Percentiles rank a stretch among this genome's conserved stretches.
These are phyloP conservation scores for Excoecaria agallocha DNA, from an alignment of 345 rosid species.

Conservation along the genomic window DNA sequence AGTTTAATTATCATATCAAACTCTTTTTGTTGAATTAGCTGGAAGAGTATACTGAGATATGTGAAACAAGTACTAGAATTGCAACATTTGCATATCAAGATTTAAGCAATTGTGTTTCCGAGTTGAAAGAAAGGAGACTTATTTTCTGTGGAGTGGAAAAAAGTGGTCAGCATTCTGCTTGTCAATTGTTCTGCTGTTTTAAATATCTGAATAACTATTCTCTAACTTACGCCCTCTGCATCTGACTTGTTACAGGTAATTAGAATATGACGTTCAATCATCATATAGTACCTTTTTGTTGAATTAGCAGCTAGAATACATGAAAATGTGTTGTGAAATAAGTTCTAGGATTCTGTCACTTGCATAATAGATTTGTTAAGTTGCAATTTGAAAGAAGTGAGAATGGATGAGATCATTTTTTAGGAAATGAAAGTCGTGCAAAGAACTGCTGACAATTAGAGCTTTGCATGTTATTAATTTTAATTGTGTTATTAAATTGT, in stretches of 20 bases:
- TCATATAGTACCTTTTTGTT: neutral
- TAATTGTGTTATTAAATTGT: neutral
- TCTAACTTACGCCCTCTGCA: slow-evolving; percentile 28
- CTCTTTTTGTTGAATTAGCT: neutral
- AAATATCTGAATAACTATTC: too few species aligned
- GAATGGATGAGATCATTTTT: neutral
- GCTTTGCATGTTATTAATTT: neutral
- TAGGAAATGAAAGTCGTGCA: neutral
- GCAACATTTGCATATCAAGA: neutral
- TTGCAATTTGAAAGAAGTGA: neutral
- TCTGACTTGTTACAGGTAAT: slow-evolving; percentile 32
- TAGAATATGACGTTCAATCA: slow-evolving; percentile 10
- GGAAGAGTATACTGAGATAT: neutral
- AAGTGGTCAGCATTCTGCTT: too few species aligned
- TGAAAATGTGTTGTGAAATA: neutral
- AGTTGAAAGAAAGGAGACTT: too few species aligned
- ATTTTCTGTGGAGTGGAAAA: too few species aligned
- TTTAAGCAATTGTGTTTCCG: too few species aligned
- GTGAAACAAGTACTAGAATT: neutral
- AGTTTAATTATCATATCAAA: slow-evolving; percentile 1
- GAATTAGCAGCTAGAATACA: neutral
- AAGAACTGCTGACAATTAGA: neutral
- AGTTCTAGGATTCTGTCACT: neutral
- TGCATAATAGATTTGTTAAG: neutral
- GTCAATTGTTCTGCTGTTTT: too few species aligned